These are phyloP conservation scores for Cylindrotheca fusiformis DNA, from an alignment of 108 stramenopile genomes.

Conservation along the genomic window DNA sequence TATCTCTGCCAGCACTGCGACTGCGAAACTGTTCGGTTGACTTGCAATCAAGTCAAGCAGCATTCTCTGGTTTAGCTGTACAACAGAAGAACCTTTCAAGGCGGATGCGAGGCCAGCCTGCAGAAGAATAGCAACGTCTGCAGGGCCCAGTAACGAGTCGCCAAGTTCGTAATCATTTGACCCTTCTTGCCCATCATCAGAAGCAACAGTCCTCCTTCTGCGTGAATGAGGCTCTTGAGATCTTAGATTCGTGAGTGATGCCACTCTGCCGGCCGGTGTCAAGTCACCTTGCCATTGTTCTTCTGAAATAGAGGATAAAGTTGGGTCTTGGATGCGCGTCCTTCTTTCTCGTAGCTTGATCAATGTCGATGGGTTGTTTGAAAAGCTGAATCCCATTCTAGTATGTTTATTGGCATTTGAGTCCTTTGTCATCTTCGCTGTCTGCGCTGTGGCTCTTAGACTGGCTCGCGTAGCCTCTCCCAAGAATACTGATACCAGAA, in stretches of 20 bases:
- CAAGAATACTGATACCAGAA: slow-evolving; percentile 85
- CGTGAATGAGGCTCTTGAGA: neutral
- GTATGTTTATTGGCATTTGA: neutral
- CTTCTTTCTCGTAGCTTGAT: slow-evolving; percentile 29
- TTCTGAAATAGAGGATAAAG: slow-evolving; percentile 6
- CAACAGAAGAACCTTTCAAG: slow-evolving; percentile 87
- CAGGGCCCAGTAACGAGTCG: slow-evolving; percentile 87
- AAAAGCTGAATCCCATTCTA: slow-evolving; percentile 8
- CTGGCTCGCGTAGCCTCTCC: slow-evolving; percentile 85
- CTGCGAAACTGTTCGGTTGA: slow-evolving; percentile 79
- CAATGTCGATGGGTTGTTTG: slow-evolving; percentile 45
- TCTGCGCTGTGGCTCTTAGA: slow-evolving; percentile 40
- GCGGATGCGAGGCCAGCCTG: slow-evolving; percentile 85
- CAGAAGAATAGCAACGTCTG: slow-evolving; percentile 86
- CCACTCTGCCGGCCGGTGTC: slow-evolving; percentile 74
- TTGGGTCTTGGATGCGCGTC: slow-evolving; percentile 18
- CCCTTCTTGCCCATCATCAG: neutral
- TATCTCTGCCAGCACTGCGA: slow-evolving; percentile 85
- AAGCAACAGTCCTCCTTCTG: neutral
- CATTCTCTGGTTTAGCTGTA: slow-evolving; percentile 91
- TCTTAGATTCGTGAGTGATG: slow-evolving; percentile 45
- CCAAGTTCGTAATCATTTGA: slow-evolving; percentile 69
- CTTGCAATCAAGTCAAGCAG: slow-evolving; percentile 85
- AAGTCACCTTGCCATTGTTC: slow-evolving; percentile 28
- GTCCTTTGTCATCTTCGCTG: neutral